Evolutionary conservation across 1,139 yeast genomes (phyloP).

Genomic region (Barnettozyma hawaiiensis): DNA sequence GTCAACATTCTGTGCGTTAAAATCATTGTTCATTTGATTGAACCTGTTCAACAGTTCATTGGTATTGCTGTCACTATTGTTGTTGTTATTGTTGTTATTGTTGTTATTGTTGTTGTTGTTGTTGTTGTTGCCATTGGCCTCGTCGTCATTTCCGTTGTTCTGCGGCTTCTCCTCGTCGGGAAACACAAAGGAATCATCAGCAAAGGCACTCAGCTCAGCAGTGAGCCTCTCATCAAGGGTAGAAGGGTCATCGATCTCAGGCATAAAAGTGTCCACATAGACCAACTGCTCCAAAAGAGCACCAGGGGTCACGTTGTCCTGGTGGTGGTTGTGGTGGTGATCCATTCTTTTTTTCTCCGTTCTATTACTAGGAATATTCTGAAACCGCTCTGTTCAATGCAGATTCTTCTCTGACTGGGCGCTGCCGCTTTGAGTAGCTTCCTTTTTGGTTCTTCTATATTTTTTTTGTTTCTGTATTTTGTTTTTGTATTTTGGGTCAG

Average conservation of each 20-base stretch:
- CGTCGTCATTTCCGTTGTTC: conserved; percentile 11
- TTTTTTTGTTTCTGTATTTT: background rate
- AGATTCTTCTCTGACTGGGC: background rate
- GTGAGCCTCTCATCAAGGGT: conserved; percentile 64
- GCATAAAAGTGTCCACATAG: conserved; percentile 68
- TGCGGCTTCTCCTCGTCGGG: conserved; percentile 71
- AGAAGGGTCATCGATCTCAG: conserved; percentile 37
- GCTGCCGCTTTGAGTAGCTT: too few relatives aligned
- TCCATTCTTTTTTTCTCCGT: background rate
- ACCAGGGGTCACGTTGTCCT: conserved; percentile 47
- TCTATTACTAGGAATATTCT: background rate
- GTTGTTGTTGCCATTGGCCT: conserved; percentile 10
- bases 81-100: conserved; percentile 9
- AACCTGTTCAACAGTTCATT: conserved; percentile 11
- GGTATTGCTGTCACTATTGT: conserved; percentile 10
- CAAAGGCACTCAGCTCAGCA: conserved; percentile 73
- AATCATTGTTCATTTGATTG: conserved; percentile 8
- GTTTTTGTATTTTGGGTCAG: background rate
- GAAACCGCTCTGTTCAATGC: background rate
- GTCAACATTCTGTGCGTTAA: background rate
- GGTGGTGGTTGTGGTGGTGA: conserved; percentile 7
- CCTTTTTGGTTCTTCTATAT: background rate
- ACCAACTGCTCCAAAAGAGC: conserved; percentile 72
- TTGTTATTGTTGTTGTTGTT: conserved; percentile 12
- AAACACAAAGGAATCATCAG: conserved; percentile 69